These are phyloP conservation scores for sunflower (Helianthus annuus) DNA, from an alignment of 129 eudicot species.

Conservation along the genomic window DNA sequence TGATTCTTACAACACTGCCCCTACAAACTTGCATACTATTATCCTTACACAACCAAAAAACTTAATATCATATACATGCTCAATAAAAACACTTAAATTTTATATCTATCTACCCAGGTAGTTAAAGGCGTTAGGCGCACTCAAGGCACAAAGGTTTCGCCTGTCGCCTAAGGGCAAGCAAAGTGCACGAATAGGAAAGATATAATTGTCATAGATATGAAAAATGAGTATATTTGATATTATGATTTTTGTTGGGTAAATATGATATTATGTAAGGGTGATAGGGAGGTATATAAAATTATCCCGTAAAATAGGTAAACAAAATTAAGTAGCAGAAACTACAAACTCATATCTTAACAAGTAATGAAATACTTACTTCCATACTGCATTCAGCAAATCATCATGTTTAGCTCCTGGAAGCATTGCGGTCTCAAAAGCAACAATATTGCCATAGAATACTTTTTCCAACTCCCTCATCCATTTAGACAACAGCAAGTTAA, in stretches of 20 bases:
- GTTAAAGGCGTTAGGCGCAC: too few species aligned
- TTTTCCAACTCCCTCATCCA: constrained; percentile 98
- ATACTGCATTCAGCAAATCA: constrained; percentile 66
- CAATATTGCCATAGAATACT: constrained; percentile 86
- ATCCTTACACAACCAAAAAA: neutral
- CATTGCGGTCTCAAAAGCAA: constrained; percentile 84
- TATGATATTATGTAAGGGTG: neutral
- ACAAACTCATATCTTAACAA: neutral
- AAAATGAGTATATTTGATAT: neutral
- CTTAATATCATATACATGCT: neutral
- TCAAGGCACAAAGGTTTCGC: too few species aligned
- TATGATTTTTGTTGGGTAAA: neutral
- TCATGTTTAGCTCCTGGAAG: constrained; percentile 87
- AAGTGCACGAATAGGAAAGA: neutral
- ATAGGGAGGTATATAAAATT: neutral
- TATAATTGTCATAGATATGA: neutral
- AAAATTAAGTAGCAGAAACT: neutral
- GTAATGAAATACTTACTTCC: constrained; percentile 58
- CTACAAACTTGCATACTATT: neutral
- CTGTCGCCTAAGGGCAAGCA: too few species aligned
- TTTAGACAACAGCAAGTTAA: constrained; percentile 71
- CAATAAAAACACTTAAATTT: neutral
- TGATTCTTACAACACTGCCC: too few species aligned
- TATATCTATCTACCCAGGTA: neutral
- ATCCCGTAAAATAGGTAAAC: neutral